phyloP scores from a whole-genome alignment of 192 early-diverging fungal genomes.

The Jimgerdemannia lactiflua region DNA sequence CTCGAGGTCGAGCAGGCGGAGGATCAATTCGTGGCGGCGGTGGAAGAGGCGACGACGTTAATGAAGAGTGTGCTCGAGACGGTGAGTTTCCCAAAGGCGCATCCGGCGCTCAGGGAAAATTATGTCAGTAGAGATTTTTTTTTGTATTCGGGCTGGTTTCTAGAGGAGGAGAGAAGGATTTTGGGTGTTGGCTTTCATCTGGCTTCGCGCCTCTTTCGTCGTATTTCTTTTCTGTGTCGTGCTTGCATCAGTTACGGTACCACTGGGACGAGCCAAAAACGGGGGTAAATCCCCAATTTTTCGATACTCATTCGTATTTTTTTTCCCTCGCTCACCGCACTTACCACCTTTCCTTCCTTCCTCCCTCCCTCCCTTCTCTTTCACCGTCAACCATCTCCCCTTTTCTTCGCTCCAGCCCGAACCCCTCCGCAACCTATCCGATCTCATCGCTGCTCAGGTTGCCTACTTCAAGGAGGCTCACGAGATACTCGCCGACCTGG shows the following conservation, averaged over 20 bases:
- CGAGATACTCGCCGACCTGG: conserved; percentile 64
- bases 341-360: not conserved
- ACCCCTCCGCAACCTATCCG: conserved; percentile 76
- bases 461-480: conserved; percentile 84
- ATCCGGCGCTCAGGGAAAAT: not conserved
- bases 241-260: not conserved
- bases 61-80: conserved; percentile 93
- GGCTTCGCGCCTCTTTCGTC: not conserved
- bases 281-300: not conserved
- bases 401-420: conserved; percentile 55
- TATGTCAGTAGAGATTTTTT: not conserved
- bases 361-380: not conserved
- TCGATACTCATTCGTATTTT: not conserved
- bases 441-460: conserved; percentile 85
- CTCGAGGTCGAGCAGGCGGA: conserved; percentile 89
- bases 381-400: not conserved
- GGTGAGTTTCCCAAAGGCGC: conserved; percentile 30
- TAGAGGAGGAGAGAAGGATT: not conserved
- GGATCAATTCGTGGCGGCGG: conserved; percentile 92
- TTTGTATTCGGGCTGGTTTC: not conserved
- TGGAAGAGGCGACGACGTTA: conserved; percentile 92
- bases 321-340: conserved; percentile 1
- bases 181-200: not conserved
- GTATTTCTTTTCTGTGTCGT: not conserved
- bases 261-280: not conserved